phyloP scores from a whole-genome alignment of 2,329 filamentous ascomycete species.

The Talaromyces atroroseus region DNA sequence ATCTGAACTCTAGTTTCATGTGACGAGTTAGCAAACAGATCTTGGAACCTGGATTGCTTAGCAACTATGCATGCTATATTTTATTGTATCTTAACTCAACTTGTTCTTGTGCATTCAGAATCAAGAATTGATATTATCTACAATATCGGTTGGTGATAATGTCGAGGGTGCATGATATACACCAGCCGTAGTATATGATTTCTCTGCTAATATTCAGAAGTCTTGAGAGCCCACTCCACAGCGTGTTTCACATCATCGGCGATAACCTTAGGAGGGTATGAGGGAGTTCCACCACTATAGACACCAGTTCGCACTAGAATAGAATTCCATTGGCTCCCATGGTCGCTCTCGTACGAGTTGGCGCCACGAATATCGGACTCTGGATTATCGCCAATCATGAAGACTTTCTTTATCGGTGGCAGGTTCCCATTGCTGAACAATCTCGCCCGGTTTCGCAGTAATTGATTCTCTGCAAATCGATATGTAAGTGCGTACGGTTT shows the following conservation, averaged over 20 bases:
- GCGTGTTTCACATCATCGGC: constrained; percentile 71
- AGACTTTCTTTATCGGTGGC: constrained; percentile 63
- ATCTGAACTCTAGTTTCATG: neutral
- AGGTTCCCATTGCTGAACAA: constrained; percentile 37
- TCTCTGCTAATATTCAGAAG: constrained; percentile 16
- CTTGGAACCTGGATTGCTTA: no score
- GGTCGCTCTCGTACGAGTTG: constrained; percentile 63
- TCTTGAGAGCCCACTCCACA: constrained; percentile 68
- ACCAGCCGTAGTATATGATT: neutral
- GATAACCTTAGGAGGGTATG: constrained; percentile 58
- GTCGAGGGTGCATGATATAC: neutral
- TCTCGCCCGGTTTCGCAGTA: constrained; percentile 56
- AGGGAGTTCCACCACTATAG: constrained; percentile 55
- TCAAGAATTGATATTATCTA: neutral
- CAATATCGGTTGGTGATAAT: neutral
- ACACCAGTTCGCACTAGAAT: constrained; percentile 78
- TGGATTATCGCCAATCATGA: constrained; percentile 91
- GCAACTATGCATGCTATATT: no score
- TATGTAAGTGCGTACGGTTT: constrained; percentile 79
- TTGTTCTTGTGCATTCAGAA: neutral
- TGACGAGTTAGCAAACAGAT: no score
- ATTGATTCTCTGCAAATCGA: constrained; percentile 70
- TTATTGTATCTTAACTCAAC: no score
- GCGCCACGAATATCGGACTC: constrained; percentile 87
- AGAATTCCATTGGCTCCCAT: constrained; percentile 69